Evolutionary conservation across 306 rosid genomes (phyloP).

Genomic region (Vigna unguiculata): DNA sequence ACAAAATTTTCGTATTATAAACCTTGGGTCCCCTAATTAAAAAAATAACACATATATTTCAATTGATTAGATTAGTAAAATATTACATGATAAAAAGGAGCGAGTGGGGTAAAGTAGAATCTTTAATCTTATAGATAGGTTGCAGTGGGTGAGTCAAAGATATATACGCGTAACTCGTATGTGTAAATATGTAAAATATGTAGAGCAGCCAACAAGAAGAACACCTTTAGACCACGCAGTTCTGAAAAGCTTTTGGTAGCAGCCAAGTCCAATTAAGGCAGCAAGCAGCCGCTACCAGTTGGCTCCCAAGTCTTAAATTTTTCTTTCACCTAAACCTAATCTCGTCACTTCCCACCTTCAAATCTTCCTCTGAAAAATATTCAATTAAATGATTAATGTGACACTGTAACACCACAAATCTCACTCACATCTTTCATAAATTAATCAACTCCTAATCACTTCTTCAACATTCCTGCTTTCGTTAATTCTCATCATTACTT

Average conservation of each 20-base stretch:
- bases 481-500: neutral
- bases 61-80: neutral
- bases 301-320: slow-evolving; percentile 41
- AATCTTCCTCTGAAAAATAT: slow-evolving; percentile 15
- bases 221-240: slow-evolving; percentile 36
- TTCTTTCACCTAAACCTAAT: slow-evolving; percentile 41
- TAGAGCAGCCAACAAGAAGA: neutral
- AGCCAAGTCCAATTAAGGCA: slow-evolving; percentile 53
- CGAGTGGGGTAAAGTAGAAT: slow-evolving; percentile 5
- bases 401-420: slow-evolving; percentile 1
- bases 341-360: slow-evolving; percentile 39
- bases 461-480: slow-evolving; percentile 18
- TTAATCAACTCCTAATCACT: slow-evolving; percentile 2
- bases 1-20: neutral
- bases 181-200: neutral
- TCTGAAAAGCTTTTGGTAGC: slow-evolving; percentile 40
- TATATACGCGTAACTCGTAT: slow-evolving; percentile 33
- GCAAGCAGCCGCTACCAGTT: slow-evolving; percentile 66
- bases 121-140: neutral
- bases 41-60: too few relatives aligned
- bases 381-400: neutral
- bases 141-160: slow-evolving; percentile 45
- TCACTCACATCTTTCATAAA: neutral
- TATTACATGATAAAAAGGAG: neutral
- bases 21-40: neutral